These are phyloP conservation scores for Boletellus sp. DNA, from an alignment of 1,284 basidiomycete genomes.

Conservation along the genomic window DNA sequence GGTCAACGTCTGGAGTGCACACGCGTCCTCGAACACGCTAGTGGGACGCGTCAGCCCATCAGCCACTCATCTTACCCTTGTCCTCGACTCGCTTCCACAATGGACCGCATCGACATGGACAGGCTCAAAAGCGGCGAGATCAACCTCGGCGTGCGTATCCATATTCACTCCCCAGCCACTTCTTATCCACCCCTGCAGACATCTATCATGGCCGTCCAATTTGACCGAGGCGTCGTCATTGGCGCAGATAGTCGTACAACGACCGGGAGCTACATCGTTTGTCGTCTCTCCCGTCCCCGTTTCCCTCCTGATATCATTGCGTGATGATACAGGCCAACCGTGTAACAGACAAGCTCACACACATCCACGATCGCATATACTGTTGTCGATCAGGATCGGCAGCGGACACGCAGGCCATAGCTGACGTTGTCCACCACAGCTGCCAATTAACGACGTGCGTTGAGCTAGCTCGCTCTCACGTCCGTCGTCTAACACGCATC, in stretches of 20 bases:
- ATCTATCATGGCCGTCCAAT: slow-evolving; percentile 99
- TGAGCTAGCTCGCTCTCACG: not conserved
- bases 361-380: slow-evolving; percentile 97
- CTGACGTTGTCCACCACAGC: slow-evolving; percentile 88
- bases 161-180: not conserved
- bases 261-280: slow-evolving; percentile 92
- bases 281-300: slow-evolving; percentile 23
- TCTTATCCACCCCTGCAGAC: slow-evolving; percentile 53
- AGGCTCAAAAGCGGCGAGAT: slow-evolving; percentile 89
- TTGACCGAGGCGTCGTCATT: slow-evolving; percentile 91
- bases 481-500: slow-evolving; percentile 6
- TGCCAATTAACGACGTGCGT: slow-evolving; percentile 78
- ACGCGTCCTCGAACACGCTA: slow-evolving; percentile 15
- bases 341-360: slow-evolving; percentile 97
- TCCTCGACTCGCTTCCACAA: slow-evolving; percentile 28
- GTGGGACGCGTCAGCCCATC: slow-evolving; percentile 60
- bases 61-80: slow-evolving; percentile 18
- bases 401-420: slow-evolving; percentile 96
- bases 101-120: slow-evolving; percentile 72
- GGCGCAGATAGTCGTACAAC: slow-evolving; percentile 98
- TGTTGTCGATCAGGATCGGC: slow-evolving; percentile 98
- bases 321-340: slow-evolving; percentile 74
- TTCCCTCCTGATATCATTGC: slow-evolving; percentile 1
- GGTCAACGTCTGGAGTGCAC: slow-evolving; percentile 17
- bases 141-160: slow-evolving; percentile 80